phyloP scores from a whole-genome alignment of 169 alveolate genomes.

The Toxoplasma gondii region DNA sequence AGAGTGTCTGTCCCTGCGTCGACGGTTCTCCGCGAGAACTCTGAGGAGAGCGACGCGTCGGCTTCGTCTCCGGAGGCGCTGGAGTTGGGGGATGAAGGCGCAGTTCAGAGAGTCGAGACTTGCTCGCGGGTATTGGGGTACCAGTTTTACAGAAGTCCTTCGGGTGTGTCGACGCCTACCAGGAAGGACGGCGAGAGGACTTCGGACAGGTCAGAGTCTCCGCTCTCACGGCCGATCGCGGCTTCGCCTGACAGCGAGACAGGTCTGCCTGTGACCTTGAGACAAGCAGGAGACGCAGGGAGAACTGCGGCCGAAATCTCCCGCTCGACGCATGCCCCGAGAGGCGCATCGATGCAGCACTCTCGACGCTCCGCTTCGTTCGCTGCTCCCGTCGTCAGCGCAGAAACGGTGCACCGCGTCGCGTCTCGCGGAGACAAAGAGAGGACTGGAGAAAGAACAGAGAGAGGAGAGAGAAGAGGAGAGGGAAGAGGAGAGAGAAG shows the following conservation, averaged over 20 bases:
- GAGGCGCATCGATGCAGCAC: neutral
- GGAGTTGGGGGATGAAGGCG: neutral
- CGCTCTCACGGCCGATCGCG: too few relatives aligned
- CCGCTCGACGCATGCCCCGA: neutral
- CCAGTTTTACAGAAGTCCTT: neutral
- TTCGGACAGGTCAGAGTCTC: too few relatives aligned
- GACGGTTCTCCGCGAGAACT: neutral
- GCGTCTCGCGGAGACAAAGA: neutral
- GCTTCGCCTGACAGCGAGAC: too few relatives aligned
- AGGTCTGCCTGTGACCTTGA: neutral
- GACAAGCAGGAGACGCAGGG: neutral
- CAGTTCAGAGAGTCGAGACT: neutral
- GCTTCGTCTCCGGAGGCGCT: neutral
- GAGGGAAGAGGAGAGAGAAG: too few relatives aligned
- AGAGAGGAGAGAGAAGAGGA: neutral
- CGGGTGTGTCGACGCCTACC: neutral
- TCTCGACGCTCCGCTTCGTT: neutral
- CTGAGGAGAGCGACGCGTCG: neutral
- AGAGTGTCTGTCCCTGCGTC: too few relatives aligned
- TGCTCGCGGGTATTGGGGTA: neutral
- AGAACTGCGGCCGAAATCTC: neutral
- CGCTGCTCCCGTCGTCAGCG: neutral
- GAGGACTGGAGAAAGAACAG: neutral
- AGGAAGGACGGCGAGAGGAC: neutral
- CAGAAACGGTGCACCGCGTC: neutral